A percentile compares a stretch with the other conserved stretches of the same genome.
These are phyloP conservation scores for Chrysoporthe deuterocubensis DNA, from an alignment of 2,329 filamentous ascomycete species.

Conservation along the genomic window DNA sequence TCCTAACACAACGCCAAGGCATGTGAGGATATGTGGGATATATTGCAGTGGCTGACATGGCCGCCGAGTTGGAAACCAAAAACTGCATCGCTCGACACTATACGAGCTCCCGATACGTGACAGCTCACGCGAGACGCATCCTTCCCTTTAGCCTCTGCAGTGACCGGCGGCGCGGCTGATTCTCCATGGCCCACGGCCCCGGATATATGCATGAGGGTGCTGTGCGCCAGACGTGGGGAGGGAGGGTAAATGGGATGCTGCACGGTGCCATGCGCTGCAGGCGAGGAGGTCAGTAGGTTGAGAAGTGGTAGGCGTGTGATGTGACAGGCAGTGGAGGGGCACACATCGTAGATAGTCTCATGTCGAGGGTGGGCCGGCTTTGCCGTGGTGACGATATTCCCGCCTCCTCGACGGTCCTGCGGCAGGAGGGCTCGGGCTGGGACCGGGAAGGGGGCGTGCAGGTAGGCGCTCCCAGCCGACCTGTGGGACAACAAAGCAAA, in stretches of 20 bases:
- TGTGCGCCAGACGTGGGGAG: neutral
- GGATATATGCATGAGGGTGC: conserved; percentile 17
- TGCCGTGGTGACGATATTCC: no score
- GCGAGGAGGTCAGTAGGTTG: neutral
- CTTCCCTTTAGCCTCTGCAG: conserved; percentile 8
- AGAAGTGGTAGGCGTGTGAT: neutral
- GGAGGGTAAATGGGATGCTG: conserved; percentile 12
- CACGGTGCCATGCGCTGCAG: conserved; percentile 24
- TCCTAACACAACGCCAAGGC: neutral
- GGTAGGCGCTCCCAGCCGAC: neutral
- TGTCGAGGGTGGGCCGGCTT: no score
- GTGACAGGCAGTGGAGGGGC: neutral
- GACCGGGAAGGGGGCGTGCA: neutral
- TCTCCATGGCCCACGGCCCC: conserved; percentile 1
- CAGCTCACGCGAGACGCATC: conserved; percentile 13
- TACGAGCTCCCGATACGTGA: conserved; percentile 11
- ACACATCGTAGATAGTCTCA: no score
- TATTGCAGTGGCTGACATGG: neutral
- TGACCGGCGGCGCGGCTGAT: conserved; percentile 8
- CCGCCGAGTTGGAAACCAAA: neutral
- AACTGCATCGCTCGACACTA: neutral
- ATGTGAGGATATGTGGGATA: neutral
- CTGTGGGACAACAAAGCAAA: neutral
- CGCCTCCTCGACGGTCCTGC: no score
- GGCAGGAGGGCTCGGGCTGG: neutral